Percentiles rank a stretch among this genome's conserved stretches.
These are phyloP conservation scores for Pilobolus umbonatus DNA, from an alignment of 192 early-diverging fungal genomes.

Conservation along the genomic window DNA sequence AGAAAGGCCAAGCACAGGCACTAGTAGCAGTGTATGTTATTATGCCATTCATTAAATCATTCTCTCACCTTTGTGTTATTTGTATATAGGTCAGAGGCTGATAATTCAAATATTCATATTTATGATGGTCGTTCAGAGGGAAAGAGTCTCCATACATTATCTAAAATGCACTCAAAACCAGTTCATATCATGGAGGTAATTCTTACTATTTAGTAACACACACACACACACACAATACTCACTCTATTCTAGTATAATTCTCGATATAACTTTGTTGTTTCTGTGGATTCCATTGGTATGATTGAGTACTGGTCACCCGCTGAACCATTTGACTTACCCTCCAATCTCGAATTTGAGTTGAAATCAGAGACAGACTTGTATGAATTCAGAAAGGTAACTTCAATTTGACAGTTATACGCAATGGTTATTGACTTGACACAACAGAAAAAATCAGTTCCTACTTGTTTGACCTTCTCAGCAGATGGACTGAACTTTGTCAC, in stretches of 20 bases:
- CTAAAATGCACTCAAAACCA: slow-evolving; percentile 64
- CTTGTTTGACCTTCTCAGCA: slow-evolving; percentile 75
- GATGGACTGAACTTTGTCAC: slow-evolving; percentile 84
- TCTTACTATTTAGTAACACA: no score
- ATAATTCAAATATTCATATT: slow-evolving; percentile 65
- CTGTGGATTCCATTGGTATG: slow-evolving; percentile 83
- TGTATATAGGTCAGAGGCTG: slow-evolving; percentile 71
- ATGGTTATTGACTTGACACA: background rate
- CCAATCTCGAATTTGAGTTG: slow-evolving; percentile 64
- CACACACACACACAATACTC: background rate
- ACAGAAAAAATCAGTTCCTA: slow-evolving; percentile 70
- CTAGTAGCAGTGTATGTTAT: slow-evolving; percentile 69
- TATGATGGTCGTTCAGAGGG: slow-evolving; percentile 77
- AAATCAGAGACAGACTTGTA: slow-evolving; percentile 96
- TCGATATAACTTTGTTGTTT: slow-evolving; percentile 68
- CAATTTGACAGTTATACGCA: background rate
- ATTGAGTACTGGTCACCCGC: slow-evolving; percentile 92
- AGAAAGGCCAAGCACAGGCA: slow-evolving; percentile 77
- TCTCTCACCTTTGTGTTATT: no score
- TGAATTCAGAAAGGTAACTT: slow-evolving; percentile 87
- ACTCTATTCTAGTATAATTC: slow-evolving; percentile 59
- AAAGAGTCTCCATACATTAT: slow-evolving; percentile 56
- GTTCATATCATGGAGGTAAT: slow-evolving; percentile 70
- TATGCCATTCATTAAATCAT: no score
- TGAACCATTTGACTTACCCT: slow-evolving; percentile 57